phyloP scores from a whole-genome alignment of 352 stramenopile species.

The Aphanomyces euteiches region DNA sequence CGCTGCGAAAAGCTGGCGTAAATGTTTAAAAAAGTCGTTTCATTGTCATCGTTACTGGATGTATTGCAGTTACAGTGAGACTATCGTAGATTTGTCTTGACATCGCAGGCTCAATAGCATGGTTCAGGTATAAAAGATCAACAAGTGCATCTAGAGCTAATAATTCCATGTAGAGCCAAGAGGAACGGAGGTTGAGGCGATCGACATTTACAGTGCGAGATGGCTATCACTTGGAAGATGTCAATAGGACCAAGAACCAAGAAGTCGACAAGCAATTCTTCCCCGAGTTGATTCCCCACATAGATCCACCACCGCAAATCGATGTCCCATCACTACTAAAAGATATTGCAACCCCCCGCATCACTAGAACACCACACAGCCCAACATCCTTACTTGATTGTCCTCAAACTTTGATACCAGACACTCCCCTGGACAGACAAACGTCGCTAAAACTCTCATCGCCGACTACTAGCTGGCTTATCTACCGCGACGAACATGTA shows the following conservation, averaged over 20 bases:
- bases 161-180: not conserved
- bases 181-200: too few relatives aligned
- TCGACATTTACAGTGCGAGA: constrained; percentile 25
- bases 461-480: constrained; percentile 17
- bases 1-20: constrained; percentile 22
- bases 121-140: not conserved
- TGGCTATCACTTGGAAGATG: constrained; percentile 16
- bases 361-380: not conserved
- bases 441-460: not conserved
- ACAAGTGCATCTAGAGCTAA: too few relatives aligned
- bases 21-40: not conserved
- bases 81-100: not conserved
- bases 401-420: not conserved
- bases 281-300: constrained; percentile 7
- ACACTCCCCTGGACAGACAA: not conserved
- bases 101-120: not conserved
- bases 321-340: not conserved
- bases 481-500: constrained; percentile 13
- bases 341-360: not conserved
- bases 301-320: not conserved
- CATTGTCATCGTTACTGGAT: not conserved
- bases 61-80: not conserved
- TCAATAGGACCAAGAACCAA: not conserved
- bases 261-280: constrained; percentile 13
- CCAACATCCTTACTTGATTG: not conserved